Conservation (phyloP, 495 filamentous ascomycete species). For the Penicillium ucsense region DNA sequence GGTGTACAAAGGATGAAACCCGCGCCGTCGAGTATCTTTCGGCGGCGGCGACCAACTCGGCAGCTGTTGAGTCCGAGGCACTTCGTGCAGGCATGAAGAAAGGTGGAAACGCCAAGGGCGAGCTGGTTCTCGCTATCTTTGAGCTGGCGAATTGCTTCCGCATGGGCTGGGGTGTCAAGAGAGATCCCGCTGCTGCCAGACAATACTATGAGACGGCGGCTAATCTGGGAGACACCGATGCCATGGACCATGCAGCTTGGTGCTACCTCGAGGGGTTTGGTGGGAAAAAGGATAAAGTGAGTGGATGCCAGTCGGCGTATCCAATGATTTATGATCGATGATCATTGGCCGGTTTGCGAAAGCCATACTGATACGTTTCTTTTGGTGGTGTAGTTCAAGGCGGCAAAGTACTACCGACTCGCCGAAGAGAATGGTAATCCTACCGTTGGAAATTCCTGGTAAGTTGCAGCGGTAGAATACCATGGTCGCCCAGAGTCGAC, state of each 20-base stretch:
- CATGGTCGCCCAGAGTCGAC: no score
- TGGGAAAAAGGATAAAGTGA: conserved; percentile 92
- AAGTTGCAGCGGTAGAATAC: conserved; percentile 28
- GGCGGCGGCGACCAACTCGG: conserved; percentile 83
- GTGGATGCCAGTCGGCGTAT: conserved; percentile 11
- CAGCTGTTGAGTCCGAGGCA: conserved; percentile 72
- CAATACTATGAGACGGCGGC: conserved; percentile 97
- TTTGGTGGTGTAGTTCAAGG: conserved; percentile 54
- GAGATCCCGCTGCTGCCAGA: conserved; percentile 79
- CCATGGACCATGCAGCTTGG: conserved; percentile 95
- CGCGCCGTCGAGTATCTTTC: conserved; percentile 75
- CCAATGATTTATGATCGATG: no score
- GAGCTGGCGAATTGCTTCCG: conserved; percentile 91
- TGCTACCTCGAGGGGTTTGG: conserved; percentile 94
- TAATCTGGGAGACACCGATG: conserved; percentile 91
- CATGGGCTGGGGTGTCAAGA: conserved; percentile 87
- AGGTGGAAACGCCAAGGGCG: conserved; percentile 90
- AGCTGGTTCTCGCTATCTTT: conserved; percentile 95
- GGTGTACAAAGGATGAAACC: conserved; percentile 59
- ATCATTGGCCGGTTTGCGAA: no score
- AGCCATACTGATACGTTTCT: not conserved
- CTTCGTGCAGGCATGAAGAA: conserved; percentile 80
- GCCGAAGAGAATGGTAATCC: conserved; percentile 85
- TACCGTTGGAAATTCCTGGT: conserved; percentile 92
- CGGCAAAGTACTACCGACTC: conserved; percentile 87